A percentile compares a stretch with the other conserved stretches of the same genome.
Evolutionary conservation across 345 rosid species (phyloP).

Genomic region (Gossypium raimondii): DNA sequence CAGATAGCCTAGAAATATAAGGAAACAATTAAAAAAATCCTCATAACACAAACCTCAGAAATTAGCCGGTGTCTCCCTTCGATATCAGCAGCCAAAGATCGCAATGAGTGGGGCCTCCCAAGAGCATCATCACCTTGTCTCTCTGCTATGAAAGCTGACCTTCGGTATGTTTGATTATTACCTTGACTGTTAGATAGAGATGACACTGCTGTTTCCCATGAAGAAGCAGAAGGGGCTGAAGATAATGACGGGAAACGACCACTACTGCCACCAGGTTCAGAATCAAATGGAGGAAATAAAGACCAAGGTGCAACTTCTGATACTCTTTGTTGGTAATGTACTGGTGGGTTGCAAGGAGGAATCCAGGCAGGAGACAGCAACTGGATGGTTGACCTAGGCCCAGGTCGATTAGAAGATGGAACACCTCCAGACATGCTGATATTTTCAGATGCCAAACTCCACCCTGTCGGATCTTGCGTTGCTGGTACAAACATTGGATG

Average conservation of each 20-base stretch:
- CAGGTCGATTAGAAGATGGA: slow-evolving; percentile 41
- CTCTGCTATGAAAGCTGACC: slow-evolving; percentile 49
- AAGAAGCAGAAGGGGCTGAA: slow-evolving; percentile 52
- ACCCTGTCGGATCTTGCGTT: slow-evolving; percentile 54
- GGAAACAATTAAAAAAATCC: background rate
- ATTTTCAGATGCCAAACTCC: slow-evolving; percentile 58
- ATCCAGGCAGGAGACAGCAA: slow-evolving; percentile 49
- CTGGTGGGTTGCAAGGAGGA: slow-evolving; percentile 35
- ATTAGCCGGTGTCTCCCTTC: slow-evolving; percentile 66
- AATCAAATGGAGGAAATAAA: slow-evolving; percentile 53
- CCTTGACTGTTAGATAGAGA: slow-evolving; percentile 47
- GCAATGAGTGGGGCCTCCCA: slow-evolving; percentile 54
- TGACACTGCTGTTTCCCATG: slow-evolving; percentile 42
- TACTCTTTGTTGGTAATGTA: slow-evolving; percentile 42
- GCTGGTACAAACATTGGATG: slow-evolving; percentile 50
- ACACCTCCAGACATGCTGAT: slow-evolving; percentile 34
- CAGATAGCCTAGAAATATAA: slow-evolving; percentile 4
- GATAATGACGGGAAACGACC: slow-evolving; percentile 45
- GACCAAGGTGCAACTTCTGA: slow-evolving; percentile 70
- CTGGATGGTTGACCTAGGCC: slow-evolving; percentile 48
- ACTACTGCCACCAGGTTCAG: slow-evolving; percentile 52
- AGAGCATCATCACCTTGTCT: slow-evolving; percentile 50
- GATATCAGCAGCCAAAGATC: slow-evolving; percentile 59
- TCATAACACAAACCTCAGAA: slow-evolving; percentile 54
- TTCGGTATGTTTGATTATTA: slow-evolving; percentile 41